Base-by-base conservation (phyloP, 2,329 filamentous ascomycete species). In the Arthrobotrys sphaeroides region DNA sequence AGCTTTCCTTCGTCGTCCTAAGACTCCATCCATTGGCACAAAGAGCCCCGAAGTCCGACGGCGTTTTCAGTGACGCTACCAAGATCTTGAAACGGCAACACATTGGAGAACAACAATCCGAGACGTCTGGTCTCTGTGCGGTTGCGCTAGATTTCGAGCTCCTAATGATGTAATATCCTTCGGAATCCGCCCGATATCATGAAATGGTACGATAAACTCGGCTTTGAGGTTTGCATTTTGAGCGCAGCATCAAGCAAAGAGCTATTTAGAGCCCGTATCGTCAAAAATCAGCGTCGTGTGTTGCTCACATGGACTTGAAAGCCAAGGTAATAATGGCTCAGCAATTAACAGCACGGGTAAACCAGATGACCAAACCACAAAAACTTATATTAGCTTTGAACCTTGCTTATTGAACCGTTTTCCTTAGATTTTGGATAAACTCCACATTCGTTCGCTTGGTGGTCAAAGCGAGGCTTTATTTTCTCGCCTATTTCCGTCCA, bases 41-140 rank as follows among this genome's bases (percentile, higher is more conserved):
- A 33, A 53, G 16, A 13, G 1, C 40, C 36, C 45, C 49, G 22
- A 45, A 31, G 62, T 62, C 33, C 57, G 66, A 62, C 66, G 43
- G 66, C n/a, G 66, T 38, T 62, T 62, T 70, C 43, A 38, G 12
- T 59, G 31, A 59, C 53, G 36, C 55, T 26, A 59, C 57, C 47
- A 13, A 45, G 7, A n/a, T 33, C 28, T 26, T 38, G 24, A 38
- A 59, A 42, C 24, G 53, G 22, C 45, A 67, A 67, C 62, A 67
- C 62, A 45, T 40, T 53, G 16, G 31, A 26, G 31, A 18, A 18
- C 31, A 18, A 18, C 31, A 62, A 70, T 33, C 66, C 20, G 6
- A 28, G 28, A 51, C 47, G 66, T 62, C 66, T 70, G 45, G 42
- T 9, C 13, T 70, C 28, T 13, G 16, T 38, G n/a, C 13, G 22